Conservation (phyloP, 2,329 filamentous ascomycete species). For the Colletotrichum caudatum region DNA sequence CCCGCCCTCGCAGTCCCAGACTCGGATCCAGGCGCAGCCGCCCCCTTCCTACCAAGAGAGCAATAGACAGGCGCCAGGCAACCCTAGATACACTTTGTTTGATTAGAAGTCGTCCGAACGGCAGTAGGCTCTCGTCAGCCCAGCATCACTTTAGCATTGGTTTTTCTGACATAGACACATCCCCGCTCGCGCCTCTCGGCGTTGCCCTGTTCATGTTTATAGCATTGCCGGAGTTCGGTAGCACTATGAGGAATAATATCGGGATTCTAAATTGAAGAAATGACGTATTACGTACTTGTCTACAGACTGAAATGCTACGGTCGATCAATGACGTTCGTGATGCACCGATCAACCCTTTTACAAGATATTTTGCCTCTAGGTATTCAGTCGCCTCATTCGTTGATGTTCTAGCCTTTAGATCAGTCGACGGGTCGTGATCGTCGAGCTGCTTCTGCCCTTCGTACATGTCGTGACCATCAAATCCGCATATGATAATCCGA, state of each 20-base stretch:
- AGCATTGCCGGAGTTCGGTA: conserved; percentile 26
- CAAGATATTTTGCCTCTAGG: background rate
- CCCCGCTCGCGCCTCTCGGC: background rate
- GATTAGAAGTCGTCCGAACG: conserved; percentile 34
- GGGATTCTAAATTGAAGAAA: background rate
- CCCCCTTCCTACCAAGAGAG: conserved; percentile 39
- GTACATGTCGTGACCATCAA: background rate
- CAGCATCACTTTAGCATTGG: conserved; percentile 1
- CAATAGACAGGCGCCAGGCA: conserved; percentile 34
- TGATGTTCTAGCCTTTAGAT: background rate
- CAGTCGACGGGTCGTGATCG: background rate
- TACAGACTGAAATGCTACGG: background rate
- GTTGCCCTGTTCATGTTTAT: background rate
- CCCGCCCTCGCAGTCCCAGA: conserved; percentile 18
- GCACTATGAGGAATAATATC: conserved; percentile 3
- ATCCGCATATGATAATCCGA: conserved; percentile 2
- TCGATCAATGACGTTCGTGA: background rate
- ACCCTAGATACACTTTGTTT: conserved; percentile 34
- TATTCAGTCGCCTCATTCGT: background rate
- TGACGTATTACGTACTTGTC: background rate
- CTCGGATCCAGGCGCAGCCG: conserved; percentile 17
- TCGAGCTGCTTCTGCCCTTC: background rate
- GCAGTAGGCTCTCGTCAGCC: background rate
- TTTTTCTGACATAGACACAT: conserved; percentile 10
- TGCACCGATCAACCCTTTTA: background rate